Evolutionary conservation across 164 flowering plant species (phyloP).

Genomic region (Magnolia changhungtana): DNA sequence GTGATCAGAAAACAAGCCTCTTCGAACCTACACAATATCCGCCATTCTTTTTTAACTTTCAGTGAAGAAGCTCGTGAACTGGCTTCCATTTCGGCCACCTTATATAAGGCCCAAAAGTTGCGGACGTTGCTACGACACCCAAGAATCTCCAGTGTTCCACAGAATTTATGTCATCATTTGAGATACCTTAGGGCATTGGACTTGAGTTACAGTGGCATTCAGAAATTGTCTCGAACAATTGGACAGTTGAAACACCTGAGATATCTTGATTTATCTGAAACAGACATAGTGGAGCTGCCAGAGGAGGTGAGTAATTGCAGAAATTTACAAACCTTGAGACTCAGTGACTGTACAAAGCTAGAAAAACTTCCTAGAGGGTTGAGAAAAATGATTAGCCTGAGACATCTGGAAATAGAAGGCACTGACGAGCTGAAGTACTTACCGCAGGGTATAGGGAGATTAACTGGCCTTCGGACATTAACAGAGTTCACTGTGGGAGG

Average conservation of each 20-base stretch:
- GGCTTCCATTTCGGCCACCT: not conserved
- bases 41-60: not conserved
- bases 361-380: not conserved
- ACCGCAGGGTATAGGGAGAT: slow-evolving; percentile 4
- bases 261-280: not conserved
- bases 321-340: not conserved
- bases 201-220: not conserved
- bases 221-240: not conserved
- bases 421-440: not conserved
- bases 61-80: not conserved
- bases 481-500: not conserved
- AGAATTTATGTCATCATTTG: not conserved
- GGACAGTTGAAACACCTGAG: slow-evolving; percentile 5
- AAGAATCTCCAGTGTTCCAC: not conserved
- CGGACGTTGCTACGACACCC: not conserved
- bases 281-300: slow-evolving; percentile 10
- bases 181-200: slow-evolving; percentile 1
- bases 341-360: not conserved
- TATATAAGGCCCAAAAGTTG: not conserved
- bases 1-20: not conserved
- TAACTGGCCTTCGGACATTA: not conserved
- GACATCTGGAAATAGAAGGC: slow-evolving; percentile 1
- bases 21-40: not conserved
- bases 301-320: slow-evolving; percentile 10
- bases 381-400: not conserved